Evolutionary conservation across 2,329 filamentous ascomycete species (phyloP).

Genomic region (Colletotrichum navitas): DNA sequence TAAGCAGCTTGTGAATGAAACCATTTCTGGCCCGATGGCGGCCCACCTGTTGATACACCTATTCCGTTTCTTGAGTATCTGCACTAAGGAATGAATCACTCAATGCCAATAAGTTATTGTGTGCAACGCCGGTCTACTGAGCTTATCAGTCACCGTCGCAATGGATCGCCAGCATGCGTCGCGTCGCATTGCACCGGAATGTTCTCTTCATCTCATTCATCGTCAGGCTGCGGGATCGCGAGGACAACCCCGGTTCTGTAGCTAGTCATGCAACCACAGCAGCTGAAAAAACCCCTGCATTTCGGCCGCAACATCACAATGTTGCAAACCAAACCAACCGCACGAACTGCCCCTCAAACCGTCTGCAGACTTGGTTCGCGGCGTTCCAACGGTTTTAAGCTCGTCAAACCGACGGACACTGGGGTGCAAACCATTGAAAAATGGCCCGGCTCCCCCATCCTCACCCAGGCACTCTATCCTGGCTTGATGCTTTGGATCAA

Average conservation of each 20-base stretch:
- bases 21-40: background rate
- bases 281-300: slow-evolving; percentile 1
- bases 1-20: background rate
- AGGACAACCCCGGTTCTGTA: background rate
- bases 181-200: too few relatives aligned
- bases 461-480: background rate
- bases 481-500: background rate
- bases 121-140: background rate
- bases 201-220: background rate
- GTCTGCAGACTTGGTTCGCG: background rate
- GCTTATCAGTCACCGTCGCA: too few relatives aligned
- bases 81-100: background rate
- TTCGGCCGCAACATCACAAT: background rate
- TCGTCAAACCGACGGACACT: background rate
- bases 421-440: background rate
- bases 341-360: background rate
- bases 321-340: background rate
- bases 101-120: too few relatives aligned
- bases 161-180: background rate
- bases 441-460: background rate
- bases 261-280: background rate
- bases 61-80: background rate
- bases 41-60: background rate
- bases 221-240: background rate
- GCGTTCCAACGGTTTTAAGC: background rate